Evolutionary conservation across 2,329 filamentous ascomycete genomes (phyloP).

Genomic region (Fusarium falciforme): DNA sequence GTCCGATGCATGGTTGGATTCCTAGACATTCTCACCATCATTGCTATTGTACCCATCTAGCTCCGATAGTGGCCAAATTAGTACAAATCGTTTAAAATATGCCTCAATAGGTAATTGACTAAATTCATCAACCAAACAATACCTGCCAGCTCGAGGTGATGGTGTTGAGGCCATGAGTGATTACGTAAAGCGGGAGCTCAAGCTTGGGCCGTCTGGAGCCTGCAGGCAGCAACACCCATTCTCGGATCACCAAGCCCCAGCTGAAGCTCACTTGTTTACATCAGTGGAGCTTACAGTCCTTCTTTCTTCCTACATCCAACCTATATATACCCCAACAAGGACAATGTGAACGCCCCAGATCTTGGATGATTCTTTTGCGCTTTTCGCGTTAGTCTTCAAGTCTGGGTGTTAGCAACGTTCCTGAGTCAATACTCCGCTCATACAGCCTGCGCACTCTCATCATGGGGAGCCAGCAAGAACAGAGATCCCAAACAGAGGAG

Average conservation of each 20-base stretch:
- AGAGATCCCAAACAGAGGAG: conserved; percentile 43
- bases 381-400: neutral
- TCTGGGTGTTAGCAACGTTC: too few species aligned
- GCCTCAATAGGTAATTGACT: neutral
- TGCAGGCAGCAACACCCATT: conserved; percentile 32
- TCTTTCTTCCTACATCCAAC: neutral
- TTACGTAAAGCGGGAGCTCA: neutral
- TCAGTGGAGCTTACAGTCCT: conserved; percentile 1
- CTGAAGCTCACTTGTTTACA: conserved; percentile 12
- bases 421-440: neutral
- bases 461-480: conserved; percentile 14
- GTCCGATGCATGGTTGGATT: neutral
- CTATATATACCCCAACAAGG: neutral
- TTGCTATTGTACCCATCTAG: neutral
- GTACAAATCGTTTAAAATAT: neutral
- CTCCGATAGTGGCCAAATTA: too few species aligned
- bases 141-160: neutral
- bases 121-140: neutral
- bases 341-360: neutral
- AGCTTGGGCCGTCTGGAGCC: conserved; percentile 23
- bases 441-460: neutral
- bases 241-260: conserved; percentile 12
- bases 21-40: neutral
- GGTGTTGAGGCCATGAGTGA: neutral
- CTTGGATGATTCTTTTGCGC: neutral